Evolutionary conservation across 208 protist genomes (phyloP).

Genomic region (Trypanosoma theileri): DNA sequence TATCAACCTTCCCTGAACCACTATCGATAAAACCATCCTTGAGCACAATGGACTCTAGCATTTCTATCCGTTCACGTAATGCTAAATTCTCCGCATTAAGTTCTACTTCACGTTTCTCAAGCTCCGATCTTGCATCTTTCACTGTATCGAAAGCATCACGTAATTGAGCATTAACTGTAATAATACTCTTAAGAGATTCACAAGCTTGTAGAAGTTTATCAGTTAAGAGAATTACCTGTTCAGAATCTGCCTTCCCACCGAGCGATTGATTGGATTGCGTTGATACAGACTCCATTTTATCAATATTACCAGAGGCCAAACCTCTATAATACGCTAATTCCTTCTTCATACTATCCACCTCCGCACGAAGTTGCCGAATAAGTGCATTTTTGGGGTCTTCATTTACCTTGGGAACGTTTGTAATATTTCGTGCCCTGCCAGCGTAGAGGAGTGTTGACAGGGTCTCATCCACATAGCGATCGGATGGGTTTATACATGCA

Average conservation of each 20-base stretch:
- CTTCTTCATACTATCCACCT: conserved; percentile 74
- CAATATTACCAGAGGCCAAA: conserved; percentile 29
- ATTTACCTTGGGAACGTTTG: conserved; percentile 82
- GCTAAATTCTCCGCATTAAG: conserved; percentile 87
- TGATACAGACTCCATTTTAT: neutral
- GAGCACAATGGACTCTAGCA: conserved; percentile 85
- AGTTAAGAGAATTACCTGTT: conserved; percentile 49
- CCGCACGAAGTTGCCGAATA: conserved; percentile 65
- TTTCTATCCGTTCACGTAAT: conserved; percentile 79
- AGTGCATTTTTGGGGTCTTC: conserved; percentile 72
- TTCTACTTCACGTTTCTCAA: conserved; percentile 60
- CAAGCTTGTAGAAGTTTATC: conserved; percentile 78
- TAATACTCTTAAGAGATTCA: conserved; percentile 73
- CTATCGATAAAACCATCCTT: conserved; percentile 37
- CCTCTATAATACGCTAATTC: conserved; percentile 76
- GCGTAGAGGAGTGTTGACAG: conserved; percentile 91
- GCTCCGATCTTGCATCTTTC: conserved; percentile 36
- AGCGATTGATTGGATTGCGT: neutral
- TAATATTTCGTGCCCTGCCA: conserved; percentile 82
- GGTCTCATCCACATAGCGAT: conserved; percentile 86
- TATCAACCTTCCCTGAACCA: conserved; percentile 16
- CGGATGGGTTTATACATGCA: conserved; percentile 84
- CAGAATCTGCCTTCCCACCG: neutral
- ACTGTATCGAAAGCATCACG: conserved; percentile 72
- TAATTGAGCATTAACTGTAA: conserved; percentile 74